Evolutionary conservation across 108 stramenopile genomes (phyloP).

Genomic region (Conticribra guillardii): DNA sequence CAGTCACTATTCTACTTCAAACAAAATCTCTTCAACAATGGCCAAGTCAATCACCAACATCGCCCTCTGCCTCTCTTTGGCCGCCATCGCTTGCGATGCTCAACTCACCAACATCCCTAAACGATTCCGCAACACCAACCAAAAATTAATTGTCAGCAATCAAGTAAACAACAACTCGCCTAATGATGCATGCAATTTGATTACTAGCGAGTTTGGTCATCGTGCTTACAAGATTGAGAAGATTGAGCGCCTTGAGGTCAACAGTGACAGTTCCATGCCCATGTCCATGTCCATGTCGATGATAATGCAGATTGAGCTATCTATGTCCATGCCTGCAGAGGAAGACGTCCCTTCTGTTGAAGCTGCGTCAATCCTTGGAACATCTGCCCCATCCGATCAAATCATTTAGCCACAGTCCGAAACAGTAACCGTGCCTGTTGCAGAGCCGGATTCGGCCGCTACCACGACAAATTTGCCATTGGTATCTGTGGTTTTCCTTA

Average conservation of each 20-base stretch:
- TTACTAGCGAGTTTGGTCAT: not conserved
- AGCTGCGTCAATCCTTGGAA: too few relatives aligned
- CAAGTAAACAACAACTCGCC: not conserved
- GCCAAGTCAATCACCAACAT: not conserved
- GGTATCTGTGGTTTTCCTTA: too few relatives aligned
- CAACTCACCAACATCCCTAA: not conserved
- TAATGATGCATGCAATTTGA: not conserved
- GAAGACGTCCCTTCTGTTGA: too few relatives aligned
- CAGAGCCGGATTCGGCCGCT: too few relatives aligned
- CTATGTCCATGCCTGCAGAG: too few relatives aligned
- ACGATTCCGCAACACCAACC: not conserved
- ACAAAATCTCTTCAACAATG: too few relatives aligned
- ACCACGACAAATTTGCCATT: too few relatives aligned
- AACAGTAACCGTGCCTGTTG: too few relatives aligned
- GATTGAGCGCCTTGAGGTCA: not conserved
- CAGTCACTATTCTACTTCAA: too few relatives aligned
- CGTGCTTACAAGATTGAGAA: not conserved
- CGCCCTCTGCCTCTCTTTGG: not conserved
- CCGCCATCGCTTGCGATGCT: not conserved
- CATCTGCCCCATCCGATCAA: too few relatives aligned
- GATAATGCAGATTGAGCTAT: too few relatives aligned
- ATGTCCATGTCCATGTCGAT: not conserved
- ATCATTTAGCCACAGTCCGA: too few relatives aligned
- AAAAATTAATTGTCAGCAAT: not conserved
- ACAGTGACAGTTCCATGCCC: not conserved